Evolutionary conservation across 2,329 filamentous ascomycete genomes (phyloP).

Genomic region (Herpomyces periplanetae): DNA sequence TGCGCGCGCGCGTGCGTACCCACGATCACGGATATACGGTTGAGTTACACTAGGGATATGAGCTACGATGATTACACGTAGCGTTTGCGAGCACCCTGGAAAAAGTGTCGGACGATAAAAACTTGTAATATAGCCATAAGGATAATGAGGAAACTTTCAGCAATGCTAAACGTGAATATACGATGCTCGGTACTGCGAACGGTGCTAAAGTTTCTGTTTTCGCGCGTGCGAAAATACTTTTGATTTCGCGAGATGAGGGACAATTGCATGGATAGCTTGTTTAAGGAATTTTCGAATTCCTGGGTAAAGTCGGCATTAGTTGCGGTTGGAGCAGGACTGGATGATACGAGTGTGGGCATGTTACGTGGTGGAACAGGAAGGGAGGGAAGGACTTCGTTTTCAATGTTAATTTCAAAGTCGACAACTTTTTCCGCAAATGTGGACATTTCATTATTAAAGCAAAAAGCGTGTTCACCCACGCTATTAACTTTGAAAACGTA

Average conservation of each 20-base stretch:
- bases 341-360: conserved; percentile 19
- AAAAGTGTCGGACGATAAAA: conserved; percentile 92
- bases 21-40: no score
- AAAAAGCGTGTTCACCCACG: conserved; percentile 66
- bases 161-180: conserved; percentile 87
- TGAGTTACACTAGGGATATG: no score
- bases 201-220: conserved; percentile 96
- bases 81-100: conserved; percentile 49
- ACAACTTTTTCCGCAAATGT: conserved; percentile 91
- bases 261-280: conserved; percentile 66
- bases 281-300: conserved; percentile 60
- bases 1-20: no score
- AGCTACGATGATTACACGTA: no score
- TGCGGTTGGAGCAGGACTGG: conserved; percentile 50
- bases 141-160: conserved; percentile 64
- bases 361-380: conserved; percentile 2
- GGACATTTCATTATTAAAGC: conserved; percentile 94
- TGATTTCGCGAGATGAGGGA: conserved; percentile 87
- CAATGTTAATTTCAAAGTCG: conserved; percentile 78
- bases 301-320: conserved; percentile 59
- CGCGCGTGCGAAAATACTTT: conserved; percentile 93
- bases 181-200: conserved; percentile 76
- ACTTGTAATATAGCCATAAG: conserved; percentile 88
- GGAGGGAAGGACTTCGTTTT: conserved; percentile 6
- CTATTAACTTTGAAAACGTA: conserved; percentile 85